Evolutionary conservation across 1,139 yeast species (phyloP).

Genomic region (Nadsonia commutata): DNA sequence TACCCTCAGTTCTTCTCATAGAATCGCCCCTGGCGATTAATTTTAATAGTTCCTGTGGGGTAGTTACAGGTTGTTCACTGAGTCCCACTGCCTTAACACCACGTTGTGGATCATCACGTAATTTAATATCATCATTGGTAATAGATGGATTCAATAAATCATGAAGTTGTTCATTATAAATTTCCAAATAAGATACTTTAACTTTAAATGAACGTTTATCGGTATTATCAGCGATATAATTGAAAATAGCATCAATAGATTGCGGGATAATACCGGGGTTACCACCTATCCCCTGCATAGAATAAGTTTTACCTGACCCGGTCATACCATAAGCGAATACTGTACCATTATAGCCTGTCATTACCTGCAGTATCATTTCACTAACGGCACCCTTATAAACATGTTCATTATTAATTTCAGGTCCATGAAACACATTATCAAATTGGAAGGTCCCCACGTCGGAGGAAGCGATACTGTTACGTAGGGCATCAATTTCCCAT

Average conservation of each 20-base stretch:
- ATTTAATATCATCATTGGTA: constrained; percentile 38
- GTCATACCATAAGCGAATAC: constrained; percentile 93
- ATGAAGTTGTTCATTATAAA: constrained; percentile 73
- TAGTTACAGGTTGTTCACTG: constrained; percentile 39
- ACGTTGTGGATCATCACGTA: constrained; percentile 57
- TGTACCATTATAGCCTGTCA: constrained; percentile 78
- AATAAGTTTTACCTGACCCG: constrained; percentile 87
- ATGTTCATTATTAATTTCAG: constrained; percentile 32
- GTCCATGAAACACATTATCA: constrained; percentile 55
- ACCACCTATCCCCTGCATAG: constrained; percentile 61
- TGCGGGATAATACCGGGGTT: constrained; percentile 72
- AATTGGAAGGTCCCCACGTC: constrained; percentile 39
- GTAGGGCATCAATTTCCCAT: constrained; percentile 16
- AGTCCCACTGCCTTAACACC: constrained; percentile 76
- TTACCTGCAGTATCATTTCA: constrained; percentile 47
- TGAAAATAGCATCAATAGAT: constrained; percentile 55
- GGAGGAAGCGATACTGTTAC: constrained; percentile 15
- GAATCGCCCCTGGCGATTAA: constrained; percentile 57
- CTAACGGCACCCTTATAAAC: constrained; percentile 52
- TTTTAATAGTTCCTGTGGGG: constrained; percentile 45
- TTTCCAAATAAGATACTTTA: constrained; percentile 65
- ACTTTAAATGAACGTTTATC: constrained; percentile 29
- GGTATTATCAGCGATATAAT: constrained; percentile 26
- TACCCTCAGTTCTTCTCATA: constrained; percentile 68
- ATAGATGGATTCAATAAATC: constrained; percentile 39